A percentile compares a stretch with the other conserved stretches of the same genome.
phyloP scores from a whole-genome alignment of 805 yeast genomes.

The Yarrowia divulgata region DNA sequence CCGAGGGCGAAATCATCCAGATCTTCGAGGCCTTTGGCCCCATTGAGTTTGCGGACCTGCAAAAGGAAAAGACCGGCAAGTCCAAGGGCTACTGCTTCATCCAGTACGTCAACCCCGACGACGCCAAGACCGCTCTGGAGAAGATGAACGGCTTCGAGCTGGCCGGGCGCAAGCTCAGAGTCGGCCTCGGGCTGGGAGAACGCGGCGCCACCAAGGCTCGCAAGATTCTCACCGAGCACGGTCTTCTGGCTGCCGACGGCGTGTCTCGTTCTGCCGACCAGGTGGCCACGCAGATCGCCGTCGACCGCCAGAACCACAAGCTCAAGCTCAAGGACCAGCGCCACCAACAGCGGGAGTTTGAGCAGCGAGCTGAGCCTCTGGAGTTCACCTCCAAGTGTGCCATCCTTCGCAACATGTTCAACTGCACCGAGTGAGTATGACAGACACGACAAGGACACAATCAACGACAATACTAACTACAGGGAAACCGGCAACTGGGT shows the following conservation, averaged over 20 bases:
- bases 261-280: conserved; percentile 34
- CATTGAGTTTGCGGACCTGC: conserved; percentile 82
- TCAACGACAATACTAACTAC: conserved; percentile 5
- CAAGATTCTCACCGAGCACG: conserved; percentile 20
- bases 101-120: conserved; percentile 53
- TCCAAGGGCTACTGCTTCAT: conserved; percentile 90
- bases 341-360: neutral
- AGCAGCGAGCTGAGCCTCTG: conserved; percentile 5
- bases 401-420: conserved; percentile 26
- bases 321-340: conserved; percentile 16
- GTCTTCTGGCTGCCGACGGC: conserved; percentile 25
- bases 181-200: conserved; percentile 44
- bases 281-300: conserved; percentile 28
- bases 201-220: conserved; percentile 22
- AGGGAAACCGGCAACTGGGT: conserved; percentile 51
- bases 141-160: conserved; percentile 48
- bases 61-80: conserved; percentile 82
- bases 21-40: conserved; percentile 74
- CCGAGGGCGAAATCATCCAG: conserved; percentile 74
- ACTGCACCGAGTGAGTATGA: conserved; percentile 34
- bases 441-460: neutral
- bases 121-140: conserved; percentile 46
- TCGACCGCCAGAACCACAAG: conserved; percentile 28
- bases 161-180: conserved; percentile 48
- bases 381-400: conserved; percentile 22